Percentiles rank a stretch among this genome's conserved stretches.
Evolutionary conservation across 805 yeast species (phyloP).

Genomic region (Candida saitoana): DNA sequence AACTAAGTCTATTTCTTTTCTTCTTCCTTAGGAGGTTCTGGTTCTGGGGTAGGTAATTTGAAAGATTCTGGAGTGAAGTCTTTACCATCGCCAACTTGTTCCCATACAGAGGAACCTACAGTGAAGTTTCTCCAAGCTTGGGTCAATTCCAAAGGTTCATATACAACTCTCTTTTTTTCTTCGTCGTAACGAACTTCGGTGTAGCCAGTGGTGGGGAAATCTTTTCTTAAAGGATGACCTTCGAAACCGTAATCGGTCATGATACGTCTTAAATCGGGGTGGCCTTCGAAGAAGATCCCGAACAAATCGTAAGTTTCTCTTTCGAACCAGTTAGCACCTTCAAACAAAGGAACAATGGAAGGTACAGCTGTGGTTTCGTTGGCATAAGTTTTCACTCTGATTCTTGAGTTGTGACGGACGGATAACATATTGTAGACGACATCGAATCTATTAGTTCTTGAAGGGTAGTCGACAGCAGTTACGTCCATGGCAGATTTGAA

Average conservation of each 20-base stretch:
- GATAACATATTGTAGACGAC: slow-evolving; percentile 80
- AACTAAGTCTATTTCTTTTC: slow-evolving; percentile 27
- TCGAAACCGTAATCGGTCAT: slow-evolving; percentile 91
- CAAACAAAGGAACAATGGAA: slow-evolving; percentile 62
- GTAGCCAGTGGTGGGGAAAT: slow-evolving; percentile 90
- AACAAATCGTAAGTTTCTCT: slow-evolving; percentile 85
- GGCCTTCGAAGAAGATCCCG: slow-evolving; percentile 84
- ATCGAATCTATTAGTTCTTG: slow-evolving; percentile 79
- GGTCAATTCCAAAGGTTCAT: slow-evolving; percentile 85
- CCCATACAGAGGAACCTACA: slow-evolving; percentile 88
- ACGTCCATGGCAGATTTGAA: slow-evolving; percentile 75
- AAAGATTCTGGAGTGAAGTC: slow-evolving; percentile 78
- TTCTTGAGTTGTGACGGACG: slow-evolving; percentile 79
- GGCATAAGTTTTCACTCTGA: slow-evolving; percentile 85
- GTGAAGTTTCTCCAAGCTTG: slow-evolving; percentile 91
- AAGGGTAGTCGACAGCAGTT: slow-evolving; percentile 84
- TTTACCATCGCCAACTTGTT: slow-evolving; percentile 83
- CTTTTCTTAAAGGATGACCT: slow-evolving; percentile 88
- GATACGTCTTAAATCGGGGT: slow-evolving; percentile 85
- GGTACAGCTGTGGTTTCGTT: slow-evolving; percentile 81
- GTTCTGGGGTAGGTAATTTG: slow-evolving; percentile 78
- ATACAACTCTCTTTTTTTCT: slow-evolving; percentile 83
- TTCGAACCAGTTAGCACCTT: slow-evolving; percentile 89
- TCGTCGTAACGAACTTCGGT: slow-evolving; percentile 88
- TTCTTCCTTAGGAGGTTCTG: slow-evolving; percentile 51